Base-by-base conservation (phyloP, 2,329 filamentous ascomycete species). In the Rutstroemia sp. region DNA sequence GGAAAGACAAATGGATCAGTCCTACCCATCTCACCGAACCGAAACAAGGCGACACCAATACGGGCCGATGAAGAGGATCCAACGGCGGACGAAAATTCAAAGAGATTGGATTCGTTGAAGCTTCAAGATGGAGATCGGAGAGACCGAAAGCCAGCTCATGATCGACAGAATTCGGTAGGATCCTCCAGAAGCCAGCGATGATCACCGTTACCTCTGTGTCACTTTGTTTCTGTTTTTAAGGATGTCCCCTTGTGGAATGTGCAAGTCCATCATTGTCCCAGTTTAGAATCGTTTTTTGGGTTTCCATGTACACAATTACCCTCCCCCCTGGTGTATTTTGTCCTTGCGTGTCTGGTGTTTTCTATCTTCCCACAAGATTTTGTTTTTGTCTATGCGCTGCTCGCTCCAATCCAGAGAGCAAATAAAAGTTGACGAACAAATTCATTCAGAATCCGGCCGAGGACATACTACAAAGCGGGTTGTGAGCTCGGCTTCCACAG, bases 91-190 rank as follows among this genome's bases (percentile, higher is more conserved):
- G 90, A 94, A 66, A 92, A 87, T 70, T 87, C 90, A 72, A 89
- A 92, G 74, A 82, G 90, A 65, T 79, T 97, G 63, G 90, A 96
- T 73, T 92, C 90, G 52, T 78, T 97, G 65, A 91, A 94, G 71
- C 78, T 97, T 68, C 88, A 95, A 71, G 92, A 97, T 72, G 88
- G 80, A 65, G 86, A 89, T 64, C 79, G 81, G 64, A 75, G 73
- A 65, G 76, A 77, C 56, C 73, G 76, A 61, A 79, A 78, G 61
- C 75, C 78, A 27, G 70, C 75, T 57, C 81, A 83, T 65, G 83
- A 86, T 69, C 79, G 81, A 63, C 80, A 85, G 70, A 78, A 74
- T 65, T 84, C 82, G 62, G 77, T 78, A 67, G 76, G 80, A 58
- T 69, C 67, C 60, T 69, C 68, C 64, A 67, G 67, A 67, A 70